phyloP scores from a whole-genome alignment of 1,139 yeast species.

The Lipomyces yarrowii region DNA sequence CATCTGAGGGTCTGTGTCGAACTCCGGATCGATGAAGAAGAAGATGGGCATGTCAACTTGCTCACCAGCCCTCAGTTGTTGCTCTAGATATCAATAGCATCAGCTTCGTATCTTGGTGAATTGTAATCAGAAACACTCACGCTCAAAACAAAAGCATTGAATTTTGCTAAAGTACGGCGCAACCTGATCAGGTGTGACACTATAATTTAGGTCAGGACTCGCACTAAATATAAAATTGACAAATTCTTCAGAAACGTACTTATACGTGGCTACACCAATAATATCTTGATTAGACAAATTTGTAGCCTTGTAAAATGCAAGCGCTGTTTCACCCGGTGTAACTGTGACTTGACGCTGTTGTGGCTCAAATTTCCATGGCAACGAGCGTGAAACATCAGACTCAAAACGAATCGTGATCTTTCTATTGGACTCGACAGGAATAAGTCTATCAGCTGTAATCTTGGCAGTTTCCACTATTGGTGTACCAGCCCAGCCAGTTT shows the following conservation, averaged over 20 bases:
- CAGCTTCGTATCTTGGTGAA: neutral
- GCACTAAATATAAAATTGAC: conserved; percentile 10
- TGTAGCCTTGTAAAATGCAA: conserved; percentile 92
- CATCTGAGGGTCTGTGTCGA: conserved; percentile 92
- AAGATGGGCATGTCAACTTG: conserved; percentile 99
- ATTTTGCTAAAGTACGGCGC: conserved; percentile 96
- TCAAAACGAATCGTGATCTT: conserved; percentile 83
- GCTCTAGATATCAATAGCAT: conserved; percentile 52
- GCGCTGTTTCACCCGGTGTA: conserved; percentile 96
- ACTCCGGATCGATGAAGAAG: conserved; percentile 97
- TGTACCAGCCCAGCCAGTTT: conserved; percentile 95
- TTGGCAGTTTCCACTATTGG: conserved; percentile 83
- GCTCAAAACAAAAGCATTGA: conserved; percentile 95
- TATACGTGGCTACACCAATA: conserved; percentile 95
- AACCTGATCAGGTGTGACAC: conserved; percentile 94
- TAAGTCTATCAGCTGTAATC: conserved; percentile 83
- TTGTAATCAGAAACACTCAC: conserved; percentile 10
- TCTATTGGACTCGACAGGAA: conserved; percentile 85
- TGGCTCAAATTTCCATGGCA: conserved; percentile 96
- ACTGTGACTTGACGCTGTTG: conserved; percentile 92
- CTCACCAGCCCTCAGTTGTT: conserved; percentile 89
- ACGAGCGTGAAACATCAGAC: conserved; percentile 84
- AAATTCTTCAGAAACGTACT: conserved; percentile 10
- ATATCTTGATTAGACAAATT: conserved; percentile 85
- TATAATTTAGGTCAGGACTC: conserved; percentile 37